Percentiles rank a stretch among this genome's conserved stretches.
Conservation (phyloP, 176 grass and related monocot species). For the Chrysopogon serrulatus region DNA sequence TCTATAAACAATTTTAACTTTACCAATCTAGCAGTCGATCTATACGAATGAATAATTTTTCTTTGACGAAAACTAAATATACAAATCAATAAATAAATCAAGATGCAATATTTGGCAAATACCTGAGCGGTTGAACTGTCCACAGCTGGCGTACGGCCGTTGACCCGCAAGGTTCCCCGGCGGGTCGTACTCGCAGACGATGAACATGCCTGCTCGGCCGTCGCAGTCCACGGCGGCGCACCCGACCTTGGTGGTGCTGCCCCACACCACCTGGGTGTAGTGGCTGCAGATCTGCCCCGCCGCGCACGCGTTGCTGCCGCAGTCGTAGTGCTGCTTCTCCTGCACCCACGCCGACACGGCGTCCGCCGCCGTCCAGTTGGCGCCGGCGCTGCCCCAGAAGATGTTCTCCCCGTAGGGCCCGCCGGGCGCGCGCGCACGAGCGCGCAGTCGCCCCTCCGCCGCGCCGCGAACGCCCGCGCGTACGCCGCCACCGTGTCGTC, state of each 20-base stretch:
- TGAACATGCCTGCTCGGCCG: not conserved
- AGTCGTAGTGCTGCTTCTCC: slow-evolving; percentile 41
- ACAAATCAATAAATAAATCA: no score
- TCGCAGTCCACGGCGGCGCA: slow-evolving; percentile 35
- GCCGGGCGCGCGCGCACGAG: slow-evolving; percentile 15
- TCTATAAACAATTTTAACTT: no score
- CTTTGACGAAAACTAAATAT: no score
- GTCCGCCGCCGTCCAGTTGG: not conserved
- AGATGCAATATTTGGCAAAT: no score
- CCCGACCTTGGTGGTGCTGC: slow-evolving; percentile 27
- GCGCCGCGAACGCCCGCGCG: slow-evolving; percentile 7
- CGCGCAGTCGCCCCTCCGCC: slow-evolving; percentile 17
- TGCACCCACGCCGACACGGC: slow-evolving; percentile 20
- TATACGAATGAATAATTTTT: no score
- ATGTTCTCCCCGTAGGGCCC: slow-evolving; percentile 50
- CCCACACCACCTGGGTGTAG: slow-evolving; percentile 61
- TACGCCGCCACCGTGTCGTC: slow-evolving; percentile 32
- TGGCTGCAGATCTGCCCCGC: not conserved
- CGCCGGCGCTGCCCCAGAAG: slow-evolving; percentile 31
- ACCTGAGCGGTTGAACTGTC: not conserved
- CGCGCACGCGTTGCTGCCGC: slow-evolving; percentile 16
- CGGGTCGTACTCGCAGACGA: slow-evolving; percentile 46
- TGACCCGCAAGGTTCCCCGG: slow-evolving; percentile 28
- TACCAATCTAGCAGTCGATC: no score
- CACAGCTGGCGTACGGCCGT: slow-evolving; percentile 20